Evolutionary conservation across 2,329 filamentous ascomycete genomes (phyloP), one percentile per base, ranked within the genome.

Genomic region (Talaromyces sp.): DNA sequence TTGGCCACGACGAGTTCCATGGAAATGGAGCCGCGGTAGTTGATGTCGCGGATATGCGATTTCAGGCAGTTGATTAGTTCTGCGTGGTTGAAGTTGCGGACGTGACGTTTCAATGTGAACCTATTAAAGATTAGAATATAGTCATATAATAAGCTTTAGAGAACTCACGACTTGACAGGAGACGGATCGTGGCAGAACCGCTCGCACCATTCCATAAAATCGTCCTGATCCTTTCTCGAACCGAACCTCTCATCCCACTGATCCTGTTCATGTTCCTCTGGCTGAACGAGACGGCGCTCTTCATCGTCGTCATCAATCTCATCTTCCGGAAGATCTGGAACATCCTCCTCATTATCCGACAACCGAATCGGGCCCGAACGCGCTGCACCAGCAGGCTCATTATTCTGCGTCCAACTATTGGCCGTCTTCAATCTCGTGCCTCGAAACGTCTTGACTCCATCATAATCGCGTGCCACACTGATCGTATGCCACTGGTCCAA

Each of bases 41-140:
- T 74, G 15, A 73, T 71, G 15, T 69, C 65, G 52, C 74, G 73
- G 47, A 77, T 73, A n/a, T 76, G 71, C 10, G 73, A 72, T 17
- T 64, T 69, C 0, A 77, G 65, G 2, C 70, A 63, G 8, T 69
- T 68, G 32, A 65, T 63, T 58, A 77, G 65, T 3, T 65, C 57
- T 6, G 64, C 42, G 2, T 62, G 51, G 58, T 76, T 65, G 57
- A 75, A 72, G 28, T 72, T 72, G 25, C 59, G 27, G 5, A 77
- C 62, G 42, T 68, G 57, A 30, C 75, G 73, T 10, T 67, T 69
- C 58, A 73, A 65, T 2, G 69, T 70, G 53, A 74, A 73, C 11
- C 69, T 74, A 1, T 7, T 28, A 25, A 32, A 4, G 27, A 36
- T 59, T 44, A 57, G 53, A 32, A 42, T 32, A 51, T 8, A 9